phyloP scores from a whole-genome alignment of 2,329 filamentous ascomycete species.

The Shiraia sp. region DNA sequence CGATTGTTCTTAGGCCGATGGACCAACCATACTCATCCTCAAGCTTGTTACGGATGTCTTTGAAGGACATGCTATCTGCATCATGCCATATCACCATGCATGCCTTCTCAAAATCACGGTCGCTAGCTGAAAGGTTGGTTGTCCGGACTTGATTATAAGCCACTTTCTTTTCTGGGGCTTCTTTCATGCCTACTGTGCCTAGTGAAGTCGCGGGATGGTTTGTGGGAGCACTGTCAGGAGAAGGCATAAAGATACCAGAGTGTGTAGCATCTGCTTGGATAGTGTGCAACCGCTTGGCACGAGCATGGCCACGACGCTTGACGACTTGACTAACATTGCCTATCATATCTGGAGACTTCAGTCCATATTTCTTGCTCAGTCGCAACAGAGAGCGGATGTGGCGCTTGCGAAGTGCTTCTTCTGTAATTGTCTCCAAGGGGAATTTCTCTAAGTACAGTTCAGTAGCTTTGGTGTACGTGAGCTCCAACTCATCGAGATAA shows the following conservation, averaged over 20 bases:
- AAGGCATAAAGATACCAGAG: background rate
- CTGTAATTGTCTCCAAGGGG: conserved; percentile 5
- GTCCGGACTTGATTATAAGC: too few species aligned
- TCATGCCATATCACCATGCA: conserved; percentile 22
- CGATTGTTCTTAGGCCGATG: conserved; percentile 13
- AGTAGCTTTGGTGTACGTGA: conserved; percentile 9
- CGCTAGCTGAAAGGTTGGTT: too few species aligned
- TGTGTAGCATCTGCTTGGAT: background rate
- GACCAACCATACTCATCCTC: conserved; percentile 12
- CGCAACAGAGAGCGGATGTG: conserved; percentile 12
- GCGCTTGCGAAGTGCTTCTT: conserved; percentile 16
- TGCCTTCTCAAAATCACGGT: conserved; percentile 10
- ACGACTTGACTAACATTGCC: conserved; percentile 4
- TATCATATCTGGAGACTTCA: conserved; percentile 7
- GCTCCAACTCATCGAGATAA: conserved; percentile 15
- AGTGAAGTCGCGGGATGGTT: background rate
- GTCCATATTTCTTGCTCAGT: conserved; percentile 12
- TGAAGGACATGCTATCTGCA: conserved; percentile 7
- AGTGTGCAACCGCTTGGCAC: background rate
- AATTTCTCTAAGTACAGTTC: conserved; percentile 11
- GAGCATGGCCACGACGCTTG: conserved; percentile 10
- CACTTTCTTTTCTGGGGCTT: background rate
- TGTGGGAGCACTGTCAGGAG: background rate
- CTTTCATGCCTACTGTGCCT: conserved; percentile 4
- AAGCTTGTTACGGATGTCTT: conserved; percentile 14